Conservation (phyloP, 192 early-diverging fungal genomes). For the Coemansia sp. region DNA sequence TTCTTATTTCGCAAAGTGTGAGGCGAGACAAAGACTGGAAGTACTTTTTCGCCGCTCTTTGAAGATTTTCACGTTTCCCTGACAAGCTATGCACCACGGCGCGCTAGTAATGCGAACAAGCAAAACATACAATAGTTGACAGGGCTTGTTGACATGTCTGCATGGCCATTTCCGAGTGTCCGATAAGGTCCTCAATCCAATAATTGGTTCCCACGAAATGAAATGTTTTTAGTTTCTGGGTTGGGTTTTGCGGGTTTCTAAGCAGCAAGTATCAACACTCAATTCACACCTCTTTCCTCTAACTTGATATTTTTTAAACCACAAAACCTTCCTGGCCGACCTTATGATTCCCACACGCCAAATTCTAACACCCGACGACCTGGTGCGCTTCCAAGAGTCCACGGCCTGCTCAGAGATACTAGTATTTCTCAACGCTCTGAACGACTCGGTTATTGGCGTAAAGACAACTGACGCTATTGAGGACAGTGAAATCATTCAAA, state of each 20-base stretch:
- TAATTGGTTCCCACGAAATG: neutral
- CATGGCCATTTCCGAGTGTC: constrained; percentile 3
- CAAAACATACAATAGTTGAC: neutral
- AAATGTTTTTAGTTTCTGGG: neutral
- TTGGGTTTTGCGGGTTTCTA: neutral
- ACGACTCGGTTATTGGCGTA: constrained; percentile 72
- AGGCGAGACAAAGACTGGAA: neutral
- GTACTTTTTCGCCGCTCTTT: neutral
- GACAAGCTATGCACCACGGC: neutral
- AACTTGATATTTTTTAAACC: neutral
- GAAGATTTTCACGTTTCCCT: neutral
- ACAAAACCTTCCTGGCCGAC: neutral
- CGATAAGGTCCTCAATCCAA: constrained; percentile 1
- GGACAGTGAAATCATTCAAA: constrained; percentile 58
- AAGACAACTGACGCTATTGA: constrained; percentile 62
- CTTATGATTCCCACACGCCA: constrained; percentile 47
- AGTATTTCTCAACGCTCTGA: constrained; percentile 73
- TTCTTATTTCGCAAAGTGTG: neutral
- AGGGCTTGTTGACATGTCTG: neutral
- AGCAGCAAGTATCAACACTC: neutral
- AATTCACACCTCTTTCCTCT: neutral
- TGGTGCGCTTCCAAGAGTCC: constrained; percentile 75
- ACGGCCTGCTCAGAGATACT: constrained; percentile 67
- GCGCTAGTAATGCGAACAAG: neutral
- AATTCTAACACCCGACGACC: constrained; percentile 87